phyloP scores from a whole-genome alignment of 192 early-diverging fungal species.

The Geosiphon pyriformis region DNA sequence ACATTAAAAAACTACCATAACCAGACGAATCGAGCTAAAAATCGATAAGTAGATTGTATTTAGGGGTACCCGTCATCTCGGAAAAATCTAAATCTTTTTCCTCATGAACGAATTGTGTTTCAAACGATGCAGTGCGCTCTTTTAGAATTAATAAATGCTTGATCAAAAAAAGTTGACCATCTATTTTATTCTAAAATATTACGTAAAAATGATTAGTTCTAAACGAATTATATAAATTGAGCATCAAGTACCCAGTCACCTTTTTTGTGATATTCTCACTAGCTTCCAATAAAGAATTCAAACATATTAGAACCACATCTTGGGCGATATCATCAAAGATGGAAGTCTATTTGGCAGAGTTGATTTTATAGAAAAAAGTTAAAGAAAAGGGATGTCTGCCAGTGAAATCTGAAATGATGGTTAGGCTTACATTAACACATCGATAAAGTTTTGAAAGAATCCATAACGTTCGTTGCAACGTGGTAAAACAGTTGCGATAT shows the following conservation, averaged over 20 bases:
- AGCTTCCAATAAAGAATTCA: constrained; percentile 49
- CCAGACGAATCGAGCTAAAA: constrained; percentile 27
- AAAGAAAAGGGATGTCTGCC: neutral
- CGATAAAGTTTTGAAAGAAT: constrained; percentile 75
- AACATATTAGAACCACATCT: constrained; percentile 72
- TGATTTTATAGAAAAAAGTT: neutral
- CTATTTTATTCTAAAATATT: constrained; percentile 43
- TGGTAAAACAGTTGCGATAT: constrained; percentile 71
- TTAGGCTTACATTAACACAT: constrained; percentile 54
- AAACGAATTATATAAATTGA: neutral
- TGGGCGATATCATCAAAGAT: constrained; percentile 87
- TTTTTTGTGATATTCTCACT: constrained; percentile 45
- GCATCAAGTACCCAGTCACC: constrained; percentile 32
- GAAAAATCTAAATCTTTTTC: constrained; percentile 68
- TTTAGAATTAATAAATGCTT: constrained; percentile 82
- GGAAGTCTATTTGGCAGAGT: constrained; percentile 33
- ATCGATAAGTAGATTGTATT: neutral
- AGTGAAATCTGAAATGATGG: neutral
- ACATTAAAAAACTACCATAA: constrained; percentile 35
- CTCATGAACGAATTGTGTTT: constrained; percentile 65
- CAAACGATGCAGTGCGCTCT: constrained; percentile 75
- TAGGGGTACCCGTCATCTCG: constrained; percentile 46
- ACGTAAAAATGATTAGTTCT: neutral
- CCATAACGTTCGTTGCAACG: constrained; percentile 75
- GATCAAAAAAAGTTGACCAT: constrained; percentile 78